Base-by-base conservation (phyloP, 2,329 filamentous ascomycete genomes). In the Chaetothyriales sp. region DNA sequence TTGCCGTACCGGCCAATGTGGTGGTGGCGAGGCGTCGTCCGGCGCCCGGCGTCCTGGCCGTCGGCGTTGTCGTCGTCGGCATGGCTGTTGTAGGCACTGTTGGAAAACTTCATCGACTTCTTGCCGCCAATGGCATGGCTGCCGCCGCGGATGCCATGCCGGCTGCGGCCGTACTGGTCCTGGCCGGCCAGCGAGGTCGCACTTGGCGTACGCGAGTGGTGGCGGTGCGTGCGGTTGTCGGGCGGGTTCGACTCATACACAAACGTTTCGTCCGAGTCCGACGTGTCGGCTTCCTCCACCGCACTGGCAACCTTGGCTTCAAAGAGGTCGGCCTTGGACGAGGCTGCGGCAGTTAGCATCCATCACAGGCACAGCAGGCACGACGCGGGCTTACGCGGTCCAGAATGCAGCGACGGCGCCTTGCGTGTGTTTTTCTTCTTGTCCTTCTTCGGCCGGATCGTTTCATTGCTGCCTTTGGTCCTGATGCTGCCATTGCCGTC, bases 241-340 rank as follows among this genome's bases (percentile, higher is more conserved):
- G 77, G 76, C 8, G 90, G 92, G 63, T 98, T 98, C 22, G 92
- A 97, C 68, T 98, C 92, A 70, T 98, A 98, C 15, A 98, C 92
- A 67, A 97, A 98, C 0, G 92, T 97, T 69, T 97, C 92, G 63
- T 95, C 92, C 1, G 90, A 97, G 66, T 98, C 92, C 5, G 90
- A 95, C 10, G 90, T 94, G 67, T 95, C 86, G 45, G 88, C 89
- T 67, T 97, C 89, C 65, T 97, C 90, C 49, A 98, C 89, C 7
- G 90, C 90, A 66, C 83, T 95, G 48, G 90, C 90, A 60, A 98
- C 89, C 65, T 94, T 94, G 60, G 89, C 89, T 71, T 97, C 92
- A 66, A 98, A 98, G 49, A 97, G 89, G 69, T 98, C 92, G 65
- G 92, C 90, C 72, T 97, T 97, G 54, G 89, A 94, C 15, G 89